Evolutionary conservation across 176 grass and related monocot genomes (phyloP).

Genomic region (Calamus simplicifolius): DNA sequence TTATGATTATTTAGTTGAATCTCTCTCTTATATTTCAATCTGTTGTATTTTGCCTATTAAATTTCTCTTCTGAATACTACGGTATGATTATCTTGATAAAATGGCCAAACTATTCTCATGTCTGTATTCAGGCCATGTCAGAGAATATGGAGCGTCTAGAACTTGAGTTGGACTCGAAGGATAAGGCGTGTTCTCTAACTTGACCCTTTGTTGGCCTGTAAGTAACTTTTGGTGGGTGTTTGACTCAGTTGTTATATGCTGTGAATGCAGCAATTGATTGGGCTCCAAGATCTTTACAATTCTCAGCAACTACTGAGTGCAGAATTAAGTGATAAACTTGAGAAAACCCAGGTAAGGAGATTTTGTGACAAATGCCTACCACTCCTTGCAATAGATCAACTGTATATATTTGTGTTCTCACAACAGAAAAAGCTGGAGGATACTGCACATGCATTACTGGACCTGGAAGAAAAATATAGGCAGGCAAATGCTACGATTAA

Average conservation of each 20-base stretch:
- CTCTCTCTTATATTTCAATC: background rate
- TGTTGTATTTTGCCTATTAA: no score
- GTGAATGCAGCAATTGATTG: slow-evolving; percentile 66
- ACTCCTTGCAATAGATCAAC: no score
- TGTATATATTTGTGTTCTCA: background rate
- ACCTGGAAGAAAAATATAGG: slow-evolving; percentile 95
- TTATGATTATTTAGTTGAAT: slow-evolving; percentile 4
- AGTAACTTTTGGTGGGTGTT: background rate
- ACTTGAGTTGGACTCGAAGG: slow-evolving; percentile 85
- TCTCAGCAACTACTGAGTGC: slow-evolving; percentile 78
- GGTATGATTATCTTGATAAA: no score
- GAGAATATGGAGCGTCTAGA: slow-evolving; percentile 89
- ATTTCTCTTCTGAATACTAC: no score
- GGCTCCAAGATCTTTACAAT: slow-evolving; percentile 93
- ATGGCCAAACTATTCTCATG: no score
- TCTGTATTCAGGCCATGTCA: slow-evolving; percentile 57
- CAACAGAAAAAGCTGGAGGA: slow-evolving; percentile 81
- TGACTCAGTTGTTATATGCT: slow-evolving; percentile 12
- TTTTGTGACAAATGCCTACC: no score
- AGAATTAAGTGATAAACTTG: slow-evolving; percentile 85
- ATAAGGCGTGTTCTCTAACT: slow-evolving; percentile 50
- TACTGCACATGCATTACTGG: slow-evolving; percentile 58
- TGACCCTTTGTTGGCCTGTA: background rate
- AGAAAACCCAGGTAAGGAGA: slow-evolving; percentile 56
- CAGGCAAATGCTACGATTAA: slow-evolving; percentile 91